Conservation (phyloP, 768 basidiomycete genomes). For the Termitomyces titanicus region DNA sequence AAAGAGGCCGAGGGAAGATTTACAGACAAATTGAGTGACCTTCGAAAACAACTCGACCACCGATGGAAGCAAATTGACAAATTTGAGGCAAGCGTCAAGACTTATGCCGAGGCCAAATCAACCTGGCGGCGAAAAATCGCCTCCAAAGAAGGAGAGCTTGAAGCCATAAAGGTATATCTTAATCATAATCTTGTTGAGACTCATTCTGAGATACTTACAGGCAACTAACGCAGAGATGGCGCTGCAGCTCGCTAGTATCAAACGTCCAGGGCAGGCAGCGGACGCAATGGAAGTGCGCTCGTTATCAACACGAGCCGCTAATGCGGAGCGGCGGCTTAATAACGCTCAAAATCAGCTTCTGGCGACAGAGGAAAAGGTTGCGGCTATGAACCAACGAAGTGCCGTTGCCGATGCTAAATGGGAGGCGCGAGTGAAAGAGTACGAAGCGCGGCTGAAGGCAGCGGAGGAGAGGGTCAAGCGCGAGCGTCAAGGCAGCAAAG, state of each 20-base stretch:
- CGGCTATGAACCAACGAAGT: constrained; percentile 68
- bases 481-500: constrained; percentile 92
- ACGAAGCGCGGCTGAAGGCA: constrained; percentile 73
- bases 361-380: constrained; percentile 81
- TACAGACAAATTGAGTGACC: constrained; percentile 66
- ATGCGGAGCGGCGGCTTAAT: constrained; percentile 85
- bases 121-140: constrained; percentile 81
- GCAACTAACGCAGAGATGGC: constrained; percentile 71
- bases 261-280: constrained; percentile 51
- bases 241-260: constrained; percentile 59
- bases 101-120: constrained; percentile 74
- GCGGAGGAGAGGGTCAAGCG: constrained; percentile 92
- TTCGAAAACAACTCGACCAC: constrained; percentile 83
- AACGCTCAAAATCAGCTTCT: constrained; percentile 83
- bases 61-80: constrained; percentile 93
- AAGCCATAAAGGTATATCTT: constrained; percentile 69
- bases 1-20: constrained; percentile 78
- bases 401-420: constrained; percentile 79
- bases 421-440: constrained; percentile 94
- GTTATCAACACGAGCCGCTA: constrained; percentile 68
- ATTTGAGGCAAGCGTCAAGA: constrained; percentile 84
- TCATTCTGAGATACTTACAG: constrained; percentile 32
- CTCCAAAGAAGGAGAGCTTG: constrained; percentile 87
- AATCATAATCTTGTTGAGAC: neutral
- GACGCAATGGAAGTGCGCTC: constrained; percentile 71